Percentiles rank a stretch among this genome's conserved stretches.
Evolutionary conservation across 2,329 filamentous ascomycete species (phyloP).

Genomic region (Tolypocladium guangdongense): DNA sequence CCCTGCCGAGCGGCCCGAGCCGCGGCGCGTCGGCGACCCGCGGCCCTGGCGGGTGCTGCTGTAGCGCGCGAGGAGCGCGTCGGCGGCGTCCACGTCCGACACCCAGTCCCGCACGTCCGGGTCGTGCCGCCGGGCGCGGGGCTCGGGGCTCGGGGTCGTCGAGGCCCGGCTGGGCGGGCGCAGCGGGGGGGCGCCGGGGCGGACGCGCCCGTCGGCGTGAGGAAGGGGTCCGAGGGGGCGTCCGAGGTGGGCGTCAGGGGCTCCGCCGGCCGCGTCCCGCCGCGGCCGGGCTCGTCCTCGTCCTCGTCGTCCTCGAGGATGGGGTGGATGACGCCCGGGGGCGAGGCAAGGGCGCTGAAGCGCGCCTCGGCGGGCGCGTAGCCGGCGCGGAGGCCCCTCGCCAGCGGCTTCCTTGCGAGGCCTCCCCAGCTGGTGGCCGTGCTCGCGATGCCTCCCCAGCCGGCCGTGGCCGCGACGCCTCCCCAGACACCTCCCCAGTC

Average conservation of each 20-base stretch:
- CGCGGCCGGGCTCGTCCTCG: constrained; percentile 33
- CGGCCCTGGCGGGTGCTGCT: constrained; percentile 22
- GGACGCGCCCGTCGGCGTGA: constrained; percentile 26
- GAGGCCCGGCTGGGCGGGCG: constrained; percentile 21
- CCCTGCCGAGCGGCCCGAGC: constrained; percentile 24
- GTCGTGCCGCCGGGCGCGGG: constrained; percentile 22
- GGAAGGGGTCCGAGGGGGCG: constrained; percentile 37
- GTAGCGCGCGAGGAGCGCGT: constrained; percentile 38
- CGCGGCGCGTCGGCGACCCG: constrained; percentile 26
- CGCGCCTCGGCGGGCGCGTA: constrained; percentile 20
- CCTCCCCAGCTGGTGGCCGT: too few relatives aligned
- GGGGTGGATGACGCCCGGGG: constrained; percentile 39
- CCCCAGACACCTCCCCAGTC: constrained; percentile 26
- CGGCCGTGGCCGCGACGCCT: too few relatives aligned
- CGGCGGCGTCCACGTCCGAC: constrained; percentile 42
- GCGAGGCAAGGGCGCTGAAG: constrained; percentile 15
- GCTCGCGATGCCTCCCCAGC: too few relatives aligned
- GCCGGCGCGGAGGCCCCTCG: constrained; percentile 17
- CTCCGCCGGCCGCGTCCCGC: not conserved
- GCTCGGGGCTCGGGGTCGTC: constrained; percentile 31
- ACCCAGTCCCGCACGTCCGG: constrained; percentile 49
- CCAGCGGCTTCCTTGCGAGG: constrained; percentile 23
- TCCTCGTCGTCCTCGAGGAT: constrained; percentile 51
- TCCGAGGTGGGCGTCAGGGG: constrained; percentile 23
- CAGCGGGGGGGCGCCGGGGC: constrained; percentile 10